phyloP scores from a whole-genome alignment of 345 rosid species.

The Syzygium grande region DNA sequence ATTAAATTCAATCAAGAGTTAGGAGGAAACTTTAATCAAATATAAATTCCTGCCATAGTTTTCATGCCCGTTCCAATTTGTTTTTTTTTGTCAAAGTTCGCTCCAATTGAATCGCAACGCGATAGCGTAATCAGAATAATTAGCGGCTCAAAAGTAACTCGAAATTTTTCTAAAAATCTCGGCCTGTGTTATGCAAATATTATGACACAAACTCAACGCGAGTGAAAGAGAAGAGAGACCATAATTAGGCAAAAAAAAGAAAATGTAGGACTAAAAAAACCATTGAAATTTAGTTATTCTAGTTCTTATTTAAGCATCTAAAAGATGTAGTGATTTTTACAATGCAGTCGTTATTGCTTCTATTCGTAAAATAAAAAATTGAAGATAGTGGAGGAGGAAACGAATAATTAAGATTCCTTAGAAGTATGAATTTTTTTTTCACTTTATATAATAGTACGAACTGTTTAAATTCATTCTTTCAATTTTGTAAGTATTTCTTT shows the following conservation, averaged over 20 bases:
- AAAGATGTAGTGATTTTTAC: neutral
- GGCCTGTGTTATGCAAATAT: neutral
- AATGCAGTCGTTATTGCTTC: neutral
- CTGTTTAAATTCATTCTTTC: neutral
- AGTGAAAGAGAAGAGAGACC: neutral
- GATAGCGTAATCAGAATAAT: accelerated
- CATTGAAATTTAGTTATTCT: neutral
- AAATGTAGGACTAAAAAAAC: neutral
- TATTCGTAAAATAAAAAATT: neutral
- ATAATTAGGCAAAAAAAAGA: neutral
- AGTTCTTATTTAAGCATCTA: neutral
- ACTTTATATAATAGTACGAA: neutral
- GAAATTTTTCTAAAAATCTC: neutral
- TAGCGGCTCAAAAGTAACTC: neutral
- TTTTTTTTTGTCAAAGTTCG: neutral
- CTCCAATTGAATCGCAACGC: neutral
- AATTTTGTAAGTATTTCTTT: neutral
- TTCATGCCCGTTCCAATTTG: neutral
- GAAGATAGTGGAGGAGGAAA: neutral
- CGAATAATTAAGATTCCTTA: neutral
- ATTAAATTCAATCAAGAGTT: neutral
- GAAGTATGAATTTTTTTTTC: neutral
- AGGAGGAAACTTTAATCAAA: neutral
- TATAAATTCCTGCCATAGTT: neutral
- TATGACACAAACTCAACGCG: neutral